phyloP scores from a whole-genome alignment of 2,329 filamentous ascomycete genomes.

The Neonectria faginata region DNA sequence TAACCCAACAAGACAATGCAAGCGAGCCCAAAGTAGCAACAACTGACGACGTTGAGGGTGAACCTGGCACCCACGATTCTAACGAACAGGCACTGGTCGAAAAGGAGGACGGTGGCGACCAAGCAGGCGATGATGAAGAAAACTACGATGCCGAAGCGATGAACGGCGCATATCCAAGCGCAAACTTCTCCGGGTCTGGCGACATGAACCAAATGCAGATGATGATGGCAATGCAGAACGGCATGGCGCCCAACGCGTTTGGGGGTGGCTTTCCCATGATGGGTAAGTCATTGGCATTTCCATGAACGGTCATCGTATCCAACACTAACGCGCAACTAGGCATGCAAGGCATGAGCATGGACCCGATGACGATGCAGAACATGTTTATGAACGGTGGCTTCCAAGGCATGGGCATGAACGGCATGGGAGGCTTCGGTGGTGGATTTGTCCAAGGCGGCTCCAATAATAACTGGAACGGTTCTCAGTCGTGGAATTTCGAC shows the following conservation, averaged over 20 bases:
- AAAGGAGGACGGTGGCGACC: conserved; percentile 43
- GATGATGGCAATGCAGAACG: conserved; percentile 82
- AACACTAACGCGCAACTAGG: conserved; percentile 60
- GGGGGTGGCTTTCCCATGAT: conserved; percentile 79
- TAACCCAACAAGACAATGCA: conserved; percentile 28
- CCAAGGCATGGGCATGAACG: conserved; percentile 80
- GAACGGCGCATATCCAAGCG: conserved; percentile 65
- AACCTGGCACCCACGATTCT: conserved; percentile 33
- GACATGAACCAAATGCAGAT: conserved; percentile 83
- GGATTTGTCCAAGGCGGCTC: conserved; percentile 70
- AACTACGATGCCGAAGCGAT: conserved; percentile 53
- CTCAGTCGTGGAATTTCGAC: conserved; percentile 85
- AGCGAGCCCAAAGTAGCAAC: conserved; percentile 29
- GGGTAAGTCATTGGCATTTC: conserved; percentile 73
- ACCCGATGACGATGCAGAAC: conserved; percentile 79
- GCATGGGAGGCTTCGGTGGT: conserved; percentile 81
- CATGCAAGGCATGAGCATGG: conserved; percentile 88
- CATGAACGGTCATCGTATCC: conserved; percentile 10
- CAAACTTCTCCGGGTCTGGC: conserved; percentile 70
- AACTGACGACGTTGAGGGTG: conserved; percentile 33
- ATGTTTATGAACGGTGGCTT: conserved; percentile 85
- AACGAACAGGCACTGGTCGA: conserved; percentile 36
- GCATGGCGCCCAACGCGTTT: conserved; percentile 68
- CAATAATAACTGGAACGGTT: conserved; percentile 84
- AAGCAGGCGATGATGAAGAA: conserved; percentile 49